Evolutionary conservation across 495 filamentous ascomycete species (phyloP), one percentile per base, ranked within the genome.

Genomic region (Penicillium desertorum): DNA sequence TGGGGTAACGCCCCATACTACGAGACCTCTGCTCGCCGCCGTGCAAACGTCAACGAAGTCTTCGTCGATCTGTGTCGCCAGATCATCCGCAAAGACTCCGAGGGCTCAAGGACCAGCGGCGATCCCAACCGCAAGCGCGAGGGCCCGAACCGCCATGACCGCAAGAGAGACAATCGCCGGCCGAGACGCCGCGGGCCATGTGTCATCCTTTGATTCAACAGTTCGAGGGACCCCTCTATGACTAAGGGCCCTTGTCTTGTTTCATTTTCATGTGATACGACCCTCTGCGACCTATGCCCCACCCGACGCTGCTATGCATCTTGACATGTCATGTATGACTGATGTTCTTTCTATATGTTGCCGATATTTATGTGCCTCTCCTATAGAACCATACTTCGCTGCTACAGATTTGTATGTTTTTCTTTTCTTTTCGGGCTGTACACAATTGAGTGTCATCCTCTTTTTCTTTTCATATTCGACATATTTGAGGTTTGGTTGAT

Each of bases 1-100:
- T 98, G 94, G 94, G 88, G 88, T 41, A 86, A 86, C 61, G 89
- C 88, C 27, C 95, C 94, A 3, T 97, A 97, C 71, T 98, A 98
- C 70, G 94, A 98, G 77, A 89, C 94, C 23, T 91, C 86, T 51
- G 94, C 94, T 41, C 81, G 92, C 51, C 84, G 89, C 63, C 74
- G 79, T 79, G 86, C 87, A 56, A 98, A 98, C 64, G 95, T 98
- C 16, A 91, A 97, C 65, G 93, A 98, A 69, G 90, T 94, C 42
- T 98, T 97, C 74, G 77, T 91, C 62, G 91, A 98, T 72, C 83
- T 97, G 62, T 96, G 91, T 69, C 81, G 91, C 52, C 92, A 96
- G 75, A 95, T 97, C 74, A 88, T 96, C 45, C 82, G 83, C 52
- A 89, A 85, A 59, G 88, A 92, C 57, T 80, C 74, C 57, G 70